Evolutionary conservation across 2,329 filamentous ascomycete species (phyloP).

Genomic region (Dothistroma septosporum): DNA sequence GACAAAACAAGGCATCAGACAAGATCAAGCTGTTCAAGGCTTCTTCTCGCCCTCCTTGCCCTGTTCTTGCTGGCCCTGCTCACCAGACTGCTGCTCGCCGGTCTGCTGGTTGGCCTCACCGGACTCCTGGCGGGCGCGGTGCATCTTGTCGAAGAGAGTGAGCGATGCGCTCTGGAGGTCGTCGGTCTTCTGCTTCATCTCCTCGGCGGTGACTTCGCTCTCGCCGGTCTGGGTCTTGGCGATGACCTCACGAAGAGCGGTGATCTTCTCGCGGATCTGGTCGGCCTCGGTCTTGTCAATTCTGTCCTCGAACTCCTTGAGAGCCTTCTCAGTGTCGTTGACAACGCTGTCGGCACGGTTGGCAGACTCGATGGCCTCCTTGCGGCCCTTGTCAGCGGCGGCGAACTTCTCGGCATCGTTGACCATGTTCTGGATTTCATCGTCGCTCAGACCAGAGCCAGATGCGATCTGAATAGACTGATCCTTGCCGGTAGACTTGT

Average conservation of each 20-base stretch:
- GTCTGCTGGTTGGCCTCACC: slow-evolving; percentile 48
- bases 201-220: slow-evolving; percentile 69
- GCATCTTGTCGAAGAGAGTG: slow-evolving; percentile 99
- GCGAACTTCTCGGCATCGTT: slow-evolving; percentile 96
- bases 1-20: slow-evolving; percentile 6
- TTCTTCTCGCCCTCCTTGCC: slow-evolving; percentile 69
- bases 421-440: slow-evolving; percentile 96
- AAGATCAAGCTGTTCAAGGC: slow-evolving; percentile 42
- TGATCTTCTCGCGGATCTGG: slow-evolving; percentile 94
- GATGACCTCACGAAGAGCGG: slow-evolving; percentile 72
- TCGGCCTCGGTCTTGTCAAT: slow-evolving; percentile 96
- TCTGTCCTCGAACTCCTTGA: slow-evolving; percentile 93
- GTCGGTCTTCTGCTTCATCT: slow-evolving; percentile 98
- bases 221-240: slow-evolving; percentile 94
- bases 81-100: slow-evolving; percentile 43
- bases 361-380: slow-evolving; percentile 88
- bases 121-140: slow-evolving; percentile 71
- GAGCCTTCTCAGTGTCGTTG: slow-evolving; percentile 96
- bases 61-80: slow-evolving; percentile 39
- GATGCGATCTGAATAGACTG: slow-evolving; percentile 99
- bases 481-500: slow-evolving; percentile 99
- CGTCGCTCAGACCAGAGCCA: slow-evolving; percentile 90
- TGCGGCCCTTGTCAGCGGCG: slow-evolving; percentile 93
- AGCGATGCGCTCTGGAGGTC: slow-evolving; percentile 94
- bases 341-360: slow-evolving; percentile 95